Conservation (phyloP, 805 yeast genomes). For the Sungouiozyma intestinalis region DNA sequence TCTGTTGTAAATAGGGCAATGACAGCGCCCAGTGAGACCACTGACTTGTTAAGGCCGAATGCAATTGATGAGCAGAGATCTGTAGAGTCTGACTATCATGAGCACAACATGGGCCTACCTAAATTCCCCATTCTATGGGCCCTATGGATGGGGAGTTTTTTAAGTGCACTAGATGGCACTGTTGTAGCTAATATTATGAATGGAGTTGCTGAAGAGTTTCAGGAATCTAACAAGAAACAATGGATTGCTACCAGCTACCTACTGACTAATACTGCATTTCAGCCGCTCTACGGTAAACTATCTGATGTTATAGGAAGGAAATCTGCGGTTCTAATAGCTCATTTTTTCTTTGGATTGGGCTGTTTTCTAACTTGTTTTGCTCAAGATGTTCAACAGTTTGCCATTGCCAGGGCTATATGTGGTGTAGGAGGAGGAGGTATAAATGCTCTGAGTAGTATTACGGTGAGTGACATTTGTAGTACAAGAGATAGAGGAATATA, state of each 20-base stretch:
- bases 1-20: no score
- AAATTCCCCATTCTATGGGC: slow-evolving; percentile 28
- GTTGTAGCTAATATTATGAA: slow-evolving; percentile 41
- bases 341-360: slow-evolving; percentile 36
- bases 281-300: slow-evolving; percentile 53
- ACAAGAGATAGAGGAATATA: slow-evolving; percentile 66
- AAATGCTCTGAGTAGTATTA: slow-evolving; percentile 61
- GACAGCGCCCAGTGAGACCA: no score
- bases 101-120: slow-evolving; percentile 19
- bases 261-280: slow-evolving; percentile 56
- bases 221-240: slow-evolving; percentile 38
- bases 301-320: slow-evolving; percentile 48
- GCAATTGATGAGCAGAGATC: slow-evolving; percentile 1
- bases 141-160: slow-evolving; percentile 38
- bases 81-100: slow-evolving; percentile 19
- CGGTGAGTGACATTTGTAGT: slow-evolving; percentile 68
- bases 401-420: slow-evolving; percentile 56
- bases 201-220: slow-evolving; percentile 38
- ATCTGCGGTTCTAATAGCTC: slow-evolving; percentile 32
- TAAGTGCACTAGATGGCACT: slow-evolving; percentile 38
- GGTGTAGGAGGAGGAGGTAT: slow-evolving; percentile 93
- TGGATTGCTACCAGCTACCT: slow-evolving; percentile 62
- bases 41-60: no score
- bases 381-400: slow-evolving; percentile 27
- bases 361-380: slow-evolving; percentile 35